phyloP scores from a whole-genome alignment of 306 rosid genomes.

The Quercus wislizeni region DNA sequence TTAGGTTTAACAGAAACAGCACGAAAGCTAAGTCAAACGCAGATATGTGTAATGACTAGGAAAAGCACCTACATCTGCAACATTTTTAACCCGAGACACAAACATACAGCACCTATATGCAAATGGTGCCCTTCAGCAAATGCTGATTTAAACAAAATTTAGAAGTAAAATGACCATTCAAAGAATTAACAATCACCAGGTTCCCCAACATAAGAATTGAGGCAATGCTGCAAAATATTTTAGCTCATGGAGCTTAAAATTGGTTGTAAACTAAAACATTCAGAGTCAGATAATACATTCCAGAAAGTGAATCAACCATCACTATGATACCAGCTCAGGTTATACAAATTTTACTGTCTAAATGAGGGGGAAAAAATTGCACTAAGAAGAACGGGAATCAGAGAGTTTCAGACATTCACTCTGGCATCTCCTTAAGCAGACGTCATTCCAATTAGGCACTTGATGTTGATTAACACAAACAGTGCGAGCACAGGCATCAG shows the following conservation, averaged over 20 bases:
- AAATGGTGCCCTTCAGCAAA: background rate
- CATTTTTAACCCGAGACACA: background rate
- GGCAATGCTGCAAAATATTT: background rate
- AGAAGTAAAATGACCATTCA: background rate
- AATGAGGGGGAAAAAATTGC: background rate
- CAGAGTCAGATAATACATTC: background rate
- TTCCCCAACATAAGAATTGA: background rate
- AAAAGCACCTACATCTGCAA: background rate
- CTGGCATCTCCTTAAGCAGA: slow-evolving; percentile 91
- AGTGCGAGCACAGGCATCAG: slow-evolving; percentile 92
- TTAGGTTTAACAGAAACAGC: background rate
- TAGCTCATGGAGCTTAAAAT: background rate
- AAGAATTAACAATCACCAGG: background rate
- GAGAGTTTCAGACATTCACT: slow-evolving; percentile 89
- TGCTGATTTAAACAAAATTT: background rate
- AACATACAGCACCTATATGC: background rate
- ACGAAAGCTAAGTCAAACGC: background rate
- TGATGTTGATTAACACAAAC: slow-evolving; percentile 95
- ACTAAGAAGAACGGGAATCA: slow-evolving; percentile 52
- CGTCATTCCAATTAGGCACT: slow-evolving; percentile 90
- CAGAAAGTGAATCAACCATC: background rate
- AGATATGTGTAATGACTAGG: background rate
- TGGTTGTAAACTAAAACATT: background rate
- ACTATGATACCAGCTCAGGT: background rate
- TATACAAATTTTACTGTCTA: background rate